phyloP scores from a whole-genome alignment of 805 yeast species.

The Clavispora carvajalis region DNA sequence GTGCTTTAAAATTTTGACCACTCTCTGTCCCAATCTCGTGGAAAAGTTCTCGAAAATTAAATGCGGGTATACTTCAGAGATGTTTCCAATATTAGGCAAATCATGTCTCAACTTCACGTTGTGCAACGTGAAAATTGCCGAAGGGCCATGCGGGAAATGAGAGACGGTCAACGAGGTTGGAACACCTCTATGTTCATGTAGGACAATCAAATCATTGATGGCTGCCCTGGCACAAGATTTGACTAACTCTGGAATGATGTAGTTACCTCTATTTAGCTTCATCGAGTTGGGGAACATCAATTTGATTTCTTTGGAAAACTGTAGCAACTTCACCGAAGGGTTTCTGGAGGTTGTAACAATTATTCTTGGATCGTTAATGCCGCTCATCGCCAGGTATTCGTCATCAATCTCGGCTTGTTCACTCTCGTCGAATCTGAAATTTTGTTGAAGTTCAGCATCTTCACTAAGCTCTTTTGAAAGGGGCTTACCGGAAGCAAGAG shows the following conservation, averaged over 20 bases:
- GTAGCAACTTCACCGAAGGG: constrained; percentile 79
- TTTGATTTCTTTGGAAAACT: constrained; percentile 89
- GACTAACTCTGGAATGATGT: constrained; percentile 78
- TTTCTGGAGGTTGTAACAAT: constrained; percentile 92
- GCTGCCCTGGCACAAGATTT: constrained; percentile 77
- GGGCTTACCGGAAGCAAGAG: constrained; percentile 88
- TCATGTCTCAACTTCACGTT: constrained; percentile 95
- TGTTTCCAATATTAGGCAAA: constrained; percentile 76
- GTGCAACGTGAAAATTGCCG: constrained; percentile 89
- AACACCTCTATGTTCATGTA: constrained; percentile 97
- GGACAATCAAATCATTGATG: constrained; percentile 74
- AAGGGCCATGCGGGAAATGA: constrained; percentile 98
- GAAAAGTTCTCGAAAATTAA: constrained; percentile 86
- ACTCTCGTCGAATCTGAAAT: constrained; percentile 83
- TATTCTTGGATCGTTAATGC: constrained; percentile 83
- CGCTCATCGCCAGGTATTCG: constrained; percentile 84
- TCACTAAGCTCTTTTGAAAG: constrained; percentile 87
- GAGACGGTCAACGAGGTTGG: constrained; percentile 91
- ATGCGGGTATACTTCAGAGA: constrained; percentile 91
- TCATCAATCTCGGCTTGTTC: constrained; percentile 72
- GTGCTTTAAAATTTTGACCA: constrained; percentile 75
- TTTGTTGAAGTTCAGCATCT: constrained; percentile 73
- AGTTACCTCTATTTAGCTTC: constrained; percentile 89
- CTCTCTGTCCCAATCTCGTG: constrained; percentile 75
- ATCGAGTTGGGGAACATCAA: constrained; percentile 85